Conservation (phyloP, 352 stramenopile species). For the Globisporangium cylindrosporum region DNA sequence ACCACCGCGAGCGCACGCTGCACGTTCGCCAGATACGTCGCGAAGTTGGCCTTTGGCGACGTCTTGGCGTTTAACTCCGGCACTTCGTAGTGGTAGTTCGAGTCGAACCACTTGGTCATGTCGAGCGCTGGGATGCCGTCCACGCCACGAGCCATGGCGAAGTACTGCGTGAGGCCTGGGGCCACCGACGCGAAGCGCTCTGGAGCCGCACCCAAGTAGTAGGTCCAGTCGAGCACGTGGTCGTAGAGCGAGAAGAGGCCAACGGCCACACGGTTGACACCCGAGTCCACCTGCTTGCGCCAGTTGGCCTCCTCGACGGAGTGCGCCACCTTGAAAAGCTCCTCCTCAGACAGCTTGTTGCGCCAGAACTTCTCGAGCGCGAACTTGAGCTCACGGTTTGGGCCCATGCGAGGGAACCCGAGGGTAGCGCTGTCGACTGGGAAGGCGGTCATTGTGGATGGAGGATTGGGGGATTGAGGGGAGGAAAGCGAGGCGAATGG, state of each 20-base stretch:
- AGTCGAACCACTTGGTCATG: conserved; percentile 96
- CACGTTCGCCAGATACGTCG: conserved; percentile 59
- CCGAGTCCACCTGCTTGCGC: conserved; percentile 74
- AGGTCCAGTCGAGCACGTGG: conserved; percentile 88
- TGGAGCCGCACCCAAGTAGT: conserved; percentile 75
- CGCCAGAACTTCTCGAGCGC: conserved; percentile 93
- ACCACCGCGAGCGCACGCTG: conserved; percentile 78
- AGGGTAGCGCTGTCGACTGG: conserved; percentile 76
- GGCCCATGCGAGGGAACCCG: conserved; percentile 90
- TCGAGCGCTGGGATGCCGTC: conserved; percentile 89
- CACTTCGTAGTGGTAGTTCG: conserved; percentile 96
- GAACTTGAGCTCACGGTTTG: conserved; percentile 94
- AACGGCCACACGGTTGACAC: conserved; percentile 78
- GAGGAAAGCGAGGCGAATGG: conserved; percentile 22
- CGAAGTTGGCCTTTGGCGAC: conserved; percentile 78
- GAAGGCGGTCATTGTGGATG: conserved; percentile 35
- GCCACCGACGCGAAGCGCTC: conserved; percentile 72
- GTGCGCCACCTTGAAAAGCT: conserved; percentile 73
- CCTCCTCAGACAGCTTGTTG: conserved; percentile 72
- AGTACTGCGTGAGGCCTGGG: conserved; percentile 73
- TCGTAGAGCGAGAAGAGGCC: conserved; percentile 92
- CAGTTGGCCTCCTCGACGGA: conserved; percentile 84
- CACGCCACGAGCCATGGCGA: conserved; percentile 88
- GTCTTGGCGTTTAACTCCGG: conserved; percentile 84
- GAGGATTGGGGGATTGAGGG: conserved; percentile 6